phyloP scores from a whole-genome alignment of 345 rosid species.

The Populus tremula region DNA sequence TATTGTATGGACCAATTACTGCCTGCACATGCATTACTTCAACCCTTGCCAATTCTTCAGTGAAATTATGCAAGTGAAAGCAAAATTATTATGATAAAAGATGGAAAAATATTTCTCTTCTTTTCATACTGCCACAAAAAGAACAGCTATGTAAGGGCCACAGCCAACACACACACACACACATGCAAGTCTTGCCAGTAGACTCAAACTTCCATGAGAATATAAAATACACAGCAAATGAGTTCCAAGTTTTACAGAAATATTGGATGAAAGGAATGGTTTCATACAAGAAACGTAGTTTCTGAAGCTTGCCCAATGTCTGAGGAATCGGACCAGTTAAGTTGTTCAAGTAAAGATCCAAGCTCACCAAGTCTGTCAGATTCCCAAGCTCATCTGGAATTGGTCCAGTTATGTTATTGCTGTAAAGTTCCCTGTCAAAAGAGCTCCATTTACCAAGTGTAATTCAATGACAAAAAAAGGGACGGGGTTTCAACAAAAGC shows the following conservation, averaged over 20 bases:
- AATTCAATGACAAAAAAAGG: not conserved
- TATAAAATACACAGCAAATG: not conserved
- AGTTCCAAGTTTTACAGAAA: not conserved
- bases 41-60: not conserved
- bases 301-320: slow-evolving; percentile 55
- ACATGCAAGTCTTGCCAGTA: not conserved
- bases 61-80: not conserved
- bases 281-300: slow-evolving; percentile 72
- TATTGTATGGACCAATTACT: not conserved
- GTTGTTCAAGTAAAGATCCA: slow-evolving; percentile 82
- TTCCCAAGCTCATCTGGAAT: slow-evolving; percentile 85
- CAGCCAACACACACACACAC: not conserved
- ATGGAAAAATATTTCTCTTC: not conserved
- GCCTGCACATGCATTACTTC: not conserved
- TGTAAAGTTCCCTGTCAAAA: slow-evolving; percentile 73
- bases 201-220: not conserved
- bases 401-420: slow-evolving; percentile 62
- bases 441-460: slow-evolving; percentile 14
- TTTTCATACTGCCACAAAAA: not conserved
- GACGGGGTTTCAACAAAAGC: not conserved
- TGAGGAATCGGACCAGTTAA: slow-evolving; percentile 58
- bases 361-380: slow-evolving; percentile 77
- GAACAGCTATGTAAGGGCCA: not conserved
- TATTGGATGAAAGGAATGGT: slow-evolving; percentile 5
- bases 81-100: not conserved